Conservation (phyloP, 495 filamentous ascomycete genomes). For the Penicillium salamii region DNA sequence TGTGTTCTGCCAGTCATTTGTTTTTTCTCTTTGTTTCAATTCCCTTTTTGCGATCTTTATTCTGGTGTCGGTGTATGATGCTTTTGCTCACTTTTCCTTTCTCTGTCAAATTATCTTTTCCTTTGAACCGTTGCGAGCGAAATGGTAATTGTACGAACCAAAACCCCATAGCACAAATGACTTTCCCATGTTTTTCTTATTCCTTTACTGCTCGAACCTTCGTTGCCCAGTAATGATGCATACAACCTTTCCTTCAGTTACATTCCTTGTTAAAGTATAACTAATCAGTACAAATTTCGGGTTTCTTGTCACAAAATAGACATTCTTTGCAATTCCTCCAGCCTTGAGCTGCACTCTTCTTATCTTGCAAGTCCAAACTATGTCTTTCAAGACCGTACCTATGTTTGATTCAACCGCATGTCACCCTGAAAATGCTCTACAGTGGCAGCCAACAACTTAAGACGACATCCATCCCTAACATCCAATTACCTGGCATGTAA, state of each 20-base stretch:
- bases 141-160: conserved; percentile 24
- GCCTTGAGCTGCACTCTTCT: too few species aligned
- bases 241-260: conserved; percentile 15
- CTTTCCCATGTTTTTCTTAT: conserved; percentile 11
- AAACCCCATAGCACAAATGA: conserved; percentile 22
- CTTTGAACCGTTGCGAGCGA: conserved; percentile 2
- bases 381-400: too few species aligned
- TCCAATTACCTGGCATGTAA: background rate
- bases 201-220: conserved; percentile 15
- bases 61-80: conserved; percentile 29
- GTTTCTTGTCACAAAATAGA: too few species aligned
- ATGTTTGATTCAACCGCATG: too few species aligned
- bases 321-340: too few species aligned
- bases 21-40: background rate
- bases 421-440: too few species aligned
- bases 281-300: conserved; percentile 8
- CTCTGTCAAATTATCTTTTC: conserved; percentile 15
- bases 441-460: too few species aligned
- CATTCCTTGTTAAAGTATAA: conserved; percentile 3
- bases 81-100: conserved; percentile 13
- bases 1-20: conserved; percentile 3
- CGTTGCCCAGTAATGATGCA: conserved; percentile 38
- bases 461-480: too few species aligned
- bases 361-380: conserved; percentile 19
- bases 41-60: conserved; percentile 8